A percentile compares a stretch with the other conserved stretches of the same genome.
Evolutionary conservation across 768 basidiomycete genomes (phyloP).

Genomic region (Pleurotus cornucopiae): DNA sequence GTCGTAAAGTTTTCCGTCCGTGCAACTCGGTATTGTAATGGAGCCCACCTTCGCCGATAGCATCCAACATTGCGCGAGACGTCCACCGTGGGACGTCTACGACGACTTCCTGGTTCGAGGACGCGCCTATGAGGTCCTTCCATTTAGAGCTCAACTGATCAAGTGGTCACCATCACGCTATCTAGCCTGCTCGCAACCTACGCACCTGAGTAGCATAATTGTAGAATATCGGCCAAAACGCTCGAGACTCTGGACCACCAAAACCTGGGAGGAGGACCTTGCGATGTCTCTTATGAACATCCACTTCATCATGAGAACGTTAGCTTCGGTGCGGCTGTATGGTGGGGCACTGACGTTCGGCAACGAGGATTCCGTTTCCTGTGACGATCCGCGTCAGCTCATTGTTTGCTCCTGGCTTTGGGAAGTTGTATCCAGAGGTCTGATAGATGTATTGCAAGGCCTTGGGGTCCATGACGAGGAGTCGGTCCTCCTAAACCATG

Average conservation of each 20-base stretch:
- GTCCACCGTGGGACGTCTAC: conserved; percentile 32
- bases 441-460: conserved; percentile 42
- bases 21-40: no score
- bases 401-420: conserved; percentile 32
- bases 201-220: conserved; percentile 28
- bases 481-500: conserved; percentile 33
- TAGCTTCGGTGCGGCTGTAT: conserved; percentile 4
- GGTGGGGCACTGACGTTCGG: conserved; percentile 27
- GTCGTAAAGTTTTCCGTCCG: no score
- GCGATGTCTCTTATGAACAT: conserved; percentile 41
- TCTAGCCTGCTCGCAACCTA: background rate
- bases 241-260: conserved; percentile 36
- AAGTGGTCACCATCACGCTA: background rate
- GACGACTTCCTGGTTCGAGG: conserved; percentile 23
- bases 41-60: conserved; percentile 41
- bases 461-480: conserved; percentile 46
- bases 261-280: conserved; percentile 46
- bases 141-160: conserved; percentile 33
- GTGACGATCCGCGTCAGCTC: conserved; percentile 29
- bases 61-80: conserved; percentile 44
- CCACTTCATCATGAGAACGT: conserved; percentile 14
- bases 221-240: conserved; percentile 36
- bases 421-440: conserved; percentile 38
- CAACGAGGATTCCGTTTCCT: conserved; percentile 35
- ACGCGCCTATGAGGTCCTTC: conserved; percentile 29